Evolutionary conservation across 495 filamentous ascomycete genomes (phyloP).

Genomic region (Annulohypoxylon stygium): DNA sequence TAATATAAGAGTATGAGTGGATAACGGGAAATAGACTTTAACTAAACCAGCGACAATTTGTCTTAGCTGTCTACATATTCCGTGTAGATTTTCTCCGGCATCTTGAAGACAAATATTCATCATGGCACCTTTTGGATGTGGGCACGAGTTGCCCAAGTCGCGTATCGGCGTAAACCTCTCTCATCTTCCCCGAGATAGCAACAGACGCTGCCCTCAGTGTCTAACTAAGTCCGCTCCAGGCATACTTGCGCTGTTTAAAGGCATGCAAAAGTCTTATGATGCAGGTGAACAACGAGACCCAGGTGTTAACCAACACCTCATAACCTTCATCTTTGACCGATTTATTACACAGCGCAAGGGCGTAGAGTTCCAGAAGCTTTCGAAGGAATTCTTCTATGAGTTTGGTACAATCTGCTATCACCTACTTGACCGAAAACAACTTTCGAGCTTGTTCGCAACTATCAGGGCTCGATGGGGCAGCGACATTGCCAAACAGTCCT

Average conservation of each 20-base stretch:
- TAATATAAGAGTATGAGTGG: background rate
- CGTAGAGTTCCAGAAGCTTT: conserved; percentile 19
- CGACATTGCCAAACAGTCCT: conserved; percentile 20
- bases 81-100: background rate
- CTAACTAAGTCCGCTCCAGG: conserved; percentile 17
- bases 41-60: background rate
- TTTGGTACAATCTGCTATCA: conserved; percentile 8
- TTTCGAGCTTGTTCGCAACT: conserved; percentile 18
- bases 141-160: conserved; percentile 30
- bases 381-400: background rate
- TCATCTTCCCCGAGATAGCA: conserved; percentile 22
- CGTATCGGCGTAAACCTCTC: conserved; percentile 36
- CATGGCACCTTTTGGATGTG: conserved; percentile 31
- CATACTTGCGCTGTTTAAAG: conserved; percentile 2
- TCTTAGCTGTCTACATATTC: background rate
- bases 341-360: conserved; percentile 33
- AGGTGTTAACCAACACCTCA: conserved; percentile 16
- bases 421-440: conserved; percentile 21
- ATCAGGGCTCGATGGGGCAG: conserved; percentile 28
- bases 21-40: background rate
- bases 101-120: conserved; percentile 30
- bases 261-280: conserved; percentile 1
- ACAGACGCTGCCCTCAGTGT: conserved; percentile 33
- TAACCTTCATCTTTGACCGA: conserved; percentile 31
- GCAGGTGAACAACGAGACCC: background rate